phyloP scores from a whole-genome alignment of 23 red algal species.

The Gracilaria domingensis region DNA sequence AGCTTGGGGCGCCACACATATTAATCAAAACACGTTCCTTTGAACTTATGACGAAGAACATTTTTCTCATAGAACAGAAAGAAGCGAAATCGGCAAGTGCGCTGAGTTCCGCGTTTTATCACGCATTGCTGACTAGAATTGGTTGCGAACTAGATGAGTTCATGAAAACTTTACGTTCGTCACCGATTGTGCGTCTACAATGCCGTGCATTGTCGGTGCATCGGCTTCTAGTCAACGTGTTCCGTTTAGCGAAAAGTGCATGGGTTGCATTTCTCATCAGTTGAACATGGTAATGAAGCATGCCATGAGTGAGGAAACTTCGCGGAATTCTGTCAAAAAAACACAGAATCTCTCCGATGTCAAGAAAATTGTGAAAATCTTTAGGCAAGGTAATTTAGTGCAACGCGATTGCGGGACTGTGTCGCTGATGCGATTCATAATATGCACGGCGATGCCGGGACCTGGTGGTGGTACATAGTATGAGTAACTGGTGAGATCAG shows the following conservation, averaged over 20 bases:
- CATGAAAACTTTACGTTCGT: slow-evolving; percentile 47
- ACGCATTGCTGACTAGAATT: not conserved
- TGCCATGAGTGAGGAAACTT: not conserved
- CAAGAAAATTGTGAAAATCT: slow-evolving; percentile 29
- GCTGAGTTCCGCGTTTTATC: not conserved
- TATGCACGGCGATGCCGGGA: too few species aligned
- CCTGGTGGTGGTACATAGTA: too few species aligned
- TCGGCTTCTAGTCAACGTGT: not conserved
- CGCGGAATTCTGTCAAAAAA: not conserved
- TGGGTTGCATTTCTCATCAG: slow-evolving; percentile 33
- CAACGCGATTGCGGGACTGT: too few species aligned
- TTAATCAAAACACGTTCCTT: not conserved
- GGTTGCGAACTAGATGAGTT: slow-evolving; percentile 12
- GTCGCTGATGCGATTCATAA: too few species aligned
- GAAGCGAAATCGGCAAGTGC: not conserved
- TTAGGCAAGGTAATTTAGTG: too few species aligned
- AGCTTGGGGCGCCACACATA: not conserved
- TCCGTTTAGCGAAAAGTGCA: slow-evolving; percentile 27
- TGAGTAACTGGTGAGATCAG: too few species aligned
- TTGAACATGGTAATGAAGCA: slow-evolving; percentile 55
- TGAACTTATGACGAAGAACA: not conserved
- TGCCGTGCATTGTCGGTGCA: slow-evolving; percentile 19
- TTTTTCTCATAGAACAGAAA: slow-evolving; percentile 7
- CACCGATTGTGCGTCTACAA: slow-evolving; percentile 37
- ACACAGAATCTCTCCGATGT: slow-evolving; percentile 10